Evolutionary conservation across 257 asterid species (phyloP).

Genomic region (Leptodermis oblonga): DNA sequence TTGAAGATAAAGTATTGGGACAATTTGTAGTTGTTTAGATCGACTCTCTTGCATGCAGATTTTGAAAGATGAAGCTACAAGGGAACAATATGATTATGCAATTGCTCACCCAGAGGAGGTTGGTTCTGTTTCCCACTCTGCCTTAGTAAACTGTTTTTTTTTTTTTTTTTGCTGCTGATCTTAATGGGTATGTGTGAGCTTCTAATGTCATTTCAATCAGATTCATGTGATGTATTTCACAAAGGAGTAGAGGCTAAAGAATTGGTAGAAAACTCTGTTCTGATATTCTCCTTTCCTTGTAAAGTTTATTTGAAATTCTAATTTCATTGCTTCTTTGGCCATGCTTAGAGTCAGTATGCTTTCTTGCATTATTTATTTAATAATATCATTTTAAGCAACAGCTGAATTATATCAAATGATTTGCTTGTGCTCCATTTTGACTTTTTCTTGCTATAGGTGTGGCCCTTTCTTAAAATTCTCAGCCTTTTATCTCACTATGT

Average conservation of each 20-base stretch:
- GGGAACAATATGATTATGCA: conserved; percentile 96
- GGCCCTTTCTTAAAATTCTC: no score
- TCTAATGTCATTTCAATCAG: background rate
- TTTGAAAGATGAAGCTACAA: conserved; percentile 88
- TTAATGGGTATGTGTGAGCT: background rate
- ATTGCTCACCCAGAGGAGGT: conserved; percentile 99
- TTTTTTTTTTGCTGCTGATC: background rate
- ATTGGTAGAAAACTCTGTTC: background rate
- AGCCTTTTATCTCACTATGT: no score
- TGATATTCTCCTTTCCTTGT: background rate
- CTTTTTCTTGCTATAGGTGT: background rate
- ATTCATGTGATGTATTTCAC: background rate
- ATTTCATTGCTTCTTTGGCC: background rate
- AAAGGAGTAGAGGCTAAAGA: background rate
- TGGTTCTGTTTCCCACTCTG: conserved; percentile 14
- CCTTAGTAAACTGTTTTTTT: background rate
- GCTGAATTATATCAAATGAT: background rate
- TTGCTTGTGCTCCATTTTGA: background rate
- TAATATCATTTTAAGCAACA: background rate
- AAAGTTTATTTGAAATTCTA: background rate
- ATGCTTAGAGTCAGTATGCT: background rate
- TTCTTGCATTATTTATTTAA: background rate
- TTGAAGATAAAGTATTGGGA: background rate
- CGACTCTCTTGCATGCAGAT: conserved; percentile 46
- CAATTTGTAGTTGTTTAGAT: background rate